Conservation (phyloP, 2,329 filamentous ascomycete genomes). For the Penicillium paneum region DNA sequence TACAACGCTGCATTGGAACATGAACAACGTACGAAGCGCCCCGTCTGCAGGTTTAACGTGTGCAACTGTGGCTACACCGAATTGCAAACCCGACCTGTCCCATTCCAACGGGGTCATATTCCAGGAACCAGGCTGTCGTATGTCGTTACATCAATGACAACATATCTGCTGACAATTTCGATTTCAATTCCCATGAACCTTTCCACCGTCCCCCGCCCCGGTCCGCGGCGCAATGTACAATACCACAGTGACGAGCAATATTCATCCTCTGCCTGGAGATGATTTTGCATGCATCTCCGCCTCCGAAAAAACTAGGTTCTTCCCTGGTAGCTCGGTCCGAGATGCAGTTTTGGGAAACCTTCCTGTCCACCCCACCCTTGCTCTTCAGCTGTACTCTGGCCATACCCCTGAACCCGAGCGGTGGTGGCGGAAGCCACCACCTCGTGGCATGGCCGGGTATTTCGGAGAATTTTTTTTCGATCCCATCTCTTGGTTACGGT, state of each 20-base stretch:
- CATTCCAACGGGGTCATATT: not conserved
- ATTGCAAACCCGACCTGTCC: not conserved
- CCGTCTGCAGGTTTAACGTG: not conserved
- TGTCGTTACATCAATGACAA: not conserved
- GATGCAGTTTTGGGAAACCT: not conserved
- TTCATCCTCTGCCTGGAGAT: not conserved
- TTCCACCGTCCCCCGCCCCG: not conserved
- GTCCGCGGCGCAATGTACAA: not conserved
- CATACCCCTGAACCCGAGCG: not conserved
- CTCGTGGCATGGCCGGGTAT: slow-evolving; percentile 9
- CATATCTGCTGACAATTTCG: not conserved
- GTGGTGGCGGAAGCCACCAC: slow-evolving; percentile 3
- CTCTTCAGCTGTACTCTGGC: not conserved
- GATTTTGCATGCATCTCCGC: not conserved
- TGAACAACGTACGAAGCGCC: not conserved
- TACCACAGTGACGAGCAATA: not conserved
- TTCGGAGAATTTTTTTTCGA: not conserved
- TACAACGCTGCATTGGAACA: slow-evolving; percentile 13
- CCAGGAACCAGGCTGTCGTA: not conserved
- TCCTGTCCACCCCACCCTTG: not conserved
- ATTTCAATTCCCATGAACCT: not conserved
- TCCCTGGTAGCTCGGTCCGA: not conserved
- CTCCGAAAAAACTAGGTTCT: not conserved
- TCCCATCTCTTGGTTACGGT: slow-evolving; percentile 2
- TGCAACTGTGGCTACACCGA: not conserved